Evolutionary conservation across 768 basidiomycete genomes (phyloP), one percentile per base, ranked within the genome.

Genomic region (Phaffia australis): DNA sequence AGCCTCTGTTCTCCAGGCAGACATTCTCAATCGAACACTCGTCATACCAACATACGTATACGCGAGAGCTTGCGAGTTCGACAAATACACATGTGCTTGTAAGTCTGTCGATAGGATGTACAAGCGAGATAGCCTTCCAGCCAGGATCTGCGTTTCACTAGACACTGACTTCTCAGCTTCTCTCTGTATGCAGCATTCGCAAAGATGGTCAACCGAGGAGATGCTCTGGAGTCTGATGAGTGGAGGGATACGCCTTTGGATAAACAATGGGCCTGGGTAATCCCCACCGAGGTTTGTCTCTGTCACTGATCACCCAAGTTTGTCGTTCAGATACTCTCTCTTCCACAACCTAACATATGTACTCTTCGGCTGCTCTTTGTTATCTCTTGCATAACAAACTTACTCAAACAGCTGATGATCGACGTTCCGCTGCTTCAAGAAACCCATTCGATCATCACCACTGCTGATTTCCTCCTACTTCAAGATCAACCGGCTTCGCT

Each of bases 31-130:
- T 70, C 77, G 80, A 55, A 79, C 79, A 1, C 75, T 79, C 60
- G 73, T 81, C 50, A 61, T 81, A 51, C 80, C 80, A 7, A 77
- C 80, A 1, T 79, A 76, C 68, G 76, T 81, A 60, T 81, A 81
- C 49, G 80, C 80, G 16, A 78, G 80, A 58, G 75, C 77, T 1
- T 81, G 80, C 71, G 79, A 80, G 69, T 80, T 76, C 63, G 73
- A 75, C 56, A 75, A 75, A 77, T 77, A 66, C 11, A 64, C 63
- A 3, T 69, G 67, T 54, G 49, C 50, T 14, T 54, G 66, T 67
- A 5, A 14, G 66, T 62, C 32, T 14, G 3, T n/a, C 11, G 35
- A 42, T 42, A 11, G 35, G 11, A 11, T 42, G 11, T 5, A 4
- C 35, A 42, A 42, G 35, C 35, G 35, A 42, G 35, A 42, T 42